Base-by-base conservation (phyloP, 257 asterid species). In the Misopates orontium region DNA sequence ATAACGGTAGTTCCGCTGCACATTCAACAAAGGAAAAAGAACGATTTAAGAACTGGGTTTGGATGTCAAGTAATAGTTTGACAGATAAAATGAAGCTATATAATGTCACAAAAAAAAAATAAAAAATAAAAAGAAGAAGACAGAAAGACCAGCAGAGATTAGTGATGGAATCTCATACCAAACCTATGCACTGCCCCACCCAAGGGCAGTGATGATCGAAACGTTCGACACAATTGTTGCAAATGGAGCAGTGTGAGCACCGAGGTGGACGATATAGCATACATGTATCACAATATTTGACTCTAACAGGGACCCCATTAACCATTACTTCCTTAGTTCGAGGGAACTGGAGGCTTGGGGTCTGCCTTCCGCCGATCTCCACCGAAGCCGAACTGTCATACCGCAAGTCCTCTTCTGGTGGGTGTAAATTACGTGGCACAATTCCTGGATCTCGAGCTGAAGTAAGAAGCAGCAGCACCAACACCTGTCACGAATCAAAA, bases 191-290 rank as follows among this genome's bases (percentile, higher is more conserved):
- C 77, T 93, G 99, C 59, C 97, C 99, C 52, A 93, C 99, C 99
- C 99, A 93, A 54, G 99, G 99, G 84, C 97, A 94, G 82, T 94
- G 99, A 74, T 94, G 99, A 76, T 90, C 99, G 70, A 94, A 93
- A 60, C 96, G 96, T 83, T 90, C 96, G 51, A 93, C 96, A 61
- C 98, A 89, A 69, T 93, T 93, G 77, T 93, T 87, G 79, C 99
- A 93, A 56, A 90, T 86, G 70, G 99, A 93, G 81, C 99, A 93
- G 77, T 93, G 99, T 54, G 99, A 94, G 82, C 99, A 94, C 63
- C 99, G 96, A 62, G 99, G 97, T 69, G 99, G 96, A 44, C 99
- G 97, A 73, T 86, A 94, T 45, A 94, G 85, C 99, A 90, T 94
- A 86, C 99, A 94, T 23, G 97, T 94, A 66, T 94, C 99, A 71